Conservation (phyloP, 257 asterid genomes). For the Eucommia ulmoides region DNA sequence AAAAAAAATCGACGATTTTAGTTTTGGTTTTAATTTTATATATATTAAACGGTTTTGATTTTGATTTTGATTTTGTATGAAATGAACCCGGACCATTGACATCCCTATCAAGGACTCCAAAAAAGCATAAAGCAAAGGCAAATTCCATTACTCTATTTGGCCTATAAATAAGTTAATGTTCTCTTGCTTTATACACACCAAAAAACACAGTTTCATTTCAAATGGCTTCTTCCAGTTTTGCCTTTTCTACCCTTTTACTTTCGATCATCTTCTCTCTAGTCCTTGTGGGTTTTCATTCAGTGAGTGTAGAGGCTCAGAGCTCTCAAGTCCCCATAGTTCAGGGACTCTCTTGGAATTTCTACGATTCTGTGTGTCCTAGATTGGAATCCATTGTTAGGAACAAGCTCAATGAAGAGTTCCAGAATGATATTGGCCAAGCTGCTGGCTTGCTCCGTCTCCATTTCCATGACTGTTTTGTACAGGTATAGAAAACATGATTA, state of each 20-base stretch:
- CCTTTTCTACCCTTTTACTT: slow-evolving; percentile 8
- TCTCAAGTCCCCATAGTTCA: slow-evolving; percentile 20
- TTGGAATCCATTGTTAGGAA: slow-evolving; percentile 33
- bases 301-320: slow-evolving; percentile 19
- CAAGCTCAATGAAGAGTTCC: slow-evolving; percentile 29
- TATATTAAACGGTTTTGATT: too few relatives aligned
- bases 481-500: too few relatives aligned
- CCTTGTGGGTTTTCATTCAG: slow-evolving; percentile 8
- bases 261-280: slow-evolving; percentile 11
- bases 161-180: too few relatives aligned
- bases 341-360: slow-evolving; percentile 45
- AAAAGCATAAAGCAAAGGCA: too few relatives aligned
- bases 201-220: too few relatives aligned
- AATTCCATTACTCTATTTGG: too few relatives aligned
- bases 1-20: too few relatives aligned
- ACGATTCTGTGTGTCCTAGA: slow-evolving; percentile 31
- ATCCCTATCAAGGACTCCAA: too few relatives aligned
- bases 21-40: too few relatives aligned
- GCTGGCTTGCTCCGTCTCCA: slow-evolving; percentile 75
- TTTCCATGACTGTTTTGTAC: slow-evolving; percentile 66
- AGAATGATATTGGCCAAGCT: slow-evolving; percentile 46
- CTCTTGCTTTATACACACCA: too few relatives aligned
- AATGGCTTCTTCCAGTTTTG: background rate
- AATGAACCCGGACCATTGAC: too few relatives aligned
- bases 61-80: too few relatives aligned